A percentile compares a stretch with the other conserved stretches of the same genome.
Conservation (phyloP, 129 eudicot genomes). For the Artemisia argyi region DNA sequence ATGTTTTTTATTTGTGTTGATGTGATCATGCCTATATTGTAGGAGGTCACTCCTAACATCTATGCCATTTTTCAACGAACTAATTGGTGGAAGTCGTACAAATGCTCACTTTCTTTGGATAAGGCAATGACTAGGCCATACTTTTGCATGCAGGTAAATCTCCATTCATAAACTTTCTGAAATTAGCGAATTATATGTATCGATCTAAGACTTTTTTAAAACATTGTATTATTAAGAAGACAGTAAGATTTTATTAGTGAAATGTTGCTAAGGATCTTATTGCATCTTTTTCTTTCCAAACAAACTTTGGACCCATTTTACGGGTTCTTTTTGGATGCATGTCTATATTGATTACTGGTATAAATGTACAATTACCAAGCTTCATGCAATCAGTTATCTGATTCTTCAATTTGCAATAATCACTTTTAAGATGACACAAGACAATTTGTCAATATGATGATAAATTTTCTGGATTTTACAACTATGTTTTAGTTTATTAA, state of each 20-base stretch:
- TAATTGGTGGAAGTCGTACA: constrained; percentile 79
- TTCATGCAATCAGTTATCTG: no score
- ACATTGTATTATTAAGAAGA: no score
- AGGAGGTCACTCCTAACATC: constrained; percentile 85
- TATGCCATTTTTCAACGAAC: constrained; percentile 62
- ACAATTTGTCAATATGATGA: no score
- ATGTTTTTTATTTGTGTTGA: background rate
- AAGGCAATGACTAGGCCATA: constrained; percentile 46
- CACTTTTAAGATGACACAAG: no score
- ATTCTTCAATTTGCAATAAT: no score
- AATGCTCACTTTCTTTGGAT: constrained; percentile 65
- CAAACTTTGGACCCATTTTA: background rate
- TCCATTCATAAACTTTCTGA: background rate
- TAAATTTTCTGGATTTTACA: background rate
- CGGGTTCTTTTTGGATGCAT: background rate
- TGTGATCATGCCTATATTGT: constrained; percentile 10
- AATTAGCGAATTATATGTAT: background rate
- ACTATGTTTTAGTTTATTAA: background rate
- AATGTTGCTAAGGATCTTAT: no score
- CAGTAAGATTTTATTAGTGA: no score
- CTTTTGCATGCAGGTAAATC: constrained; percentile 84
- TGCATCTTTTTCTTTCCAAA: background rate
- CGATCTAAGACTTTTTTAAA: background rate
- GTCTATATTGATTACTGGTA: no score
- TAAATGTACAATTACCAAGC: no score